Conservation (phyloP, 2,329 filamentous ascomycete species). For the Pseudogymnoascus sp. region DNA sequence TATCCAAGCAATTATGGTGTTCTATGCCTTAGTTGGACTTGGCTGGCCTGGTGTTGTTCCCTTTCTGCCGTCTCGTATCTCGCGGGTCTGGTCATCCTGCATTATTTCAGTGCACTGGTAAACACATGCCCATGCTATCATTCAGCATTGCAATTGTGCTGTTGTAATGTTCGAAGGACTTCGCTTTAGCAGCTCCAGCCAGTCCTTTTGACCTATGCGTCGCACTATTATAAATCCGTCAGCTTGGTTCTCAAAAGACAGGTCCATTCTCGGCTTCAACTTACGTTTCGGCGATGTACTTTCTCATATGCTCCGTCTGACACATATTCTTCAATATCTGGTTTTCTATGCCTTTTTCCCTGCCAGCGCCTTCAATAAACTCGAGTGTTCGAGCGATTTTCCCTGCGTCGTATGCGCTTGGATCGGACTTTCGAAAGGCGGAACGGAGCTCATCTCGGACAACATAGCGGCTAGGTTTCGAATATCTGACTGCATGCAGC, state of each 20-base stretch:
- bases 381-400: conserved; percentile 58
- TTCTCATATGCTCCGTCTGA: conserved; percentile 31
- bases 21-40: neutral
- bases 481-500: conserved; percentile 65
- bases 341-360: conserved; percentile 62
- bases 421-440: conserved; percentile 48
- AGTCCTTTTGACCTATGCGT: conserved; percentile 18
- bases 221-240: conserved; percentile 14
- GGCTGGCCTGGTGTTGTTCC: neutral
- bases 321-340: conserved; percentile 63
- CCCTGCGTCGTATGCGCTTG: conserved; percentile 39
- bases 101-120: conserved; percentile 28
- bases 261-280: conserved; percentile 2
- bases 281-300: neutral
- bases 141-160: conserved; percentile 68
- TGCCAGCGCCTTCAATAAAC: conserved; percentile 61
- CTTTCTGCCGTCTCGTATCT: neutral
- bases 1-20: neutral
- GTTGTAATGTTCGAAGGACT: conserved; percentile 51
- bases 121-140: conserved; percentile 60
- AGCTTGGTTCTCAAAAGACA: neutral
- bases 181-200: conserved; percentile 18
- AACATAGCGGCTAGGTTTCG: conserved; percentile 58
- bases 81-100: neutral
- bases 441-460: conserved; percentile 51